Conservation (phyloP, 805 yeast genomes). For the Allodekkera sacchari region DNA sequence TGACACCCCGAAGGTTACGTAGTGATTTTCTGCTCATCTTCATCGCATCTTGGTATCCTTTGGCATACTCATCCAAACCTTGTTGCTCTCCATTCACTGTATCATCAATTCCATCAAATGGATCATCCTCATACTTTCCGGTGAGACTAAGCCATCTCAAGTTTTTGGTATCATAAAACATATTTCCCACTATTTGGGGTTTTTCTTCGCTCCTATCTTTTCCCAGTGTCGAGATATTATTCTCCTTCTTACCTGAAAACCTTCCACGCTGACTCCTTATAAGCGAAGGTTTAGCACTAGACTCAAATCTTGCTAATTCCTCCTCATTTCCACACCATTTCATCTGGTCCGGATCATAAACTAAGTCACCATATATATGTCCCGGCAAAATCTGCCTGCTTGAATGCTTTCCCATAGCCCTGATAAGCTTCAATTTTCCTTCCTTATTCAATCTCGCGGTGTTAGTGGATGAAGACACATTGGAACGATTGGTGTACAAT, state of each 20-base stretch:
- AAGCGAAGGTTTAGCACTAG: slow-evolving; percentile 29
- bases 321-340: slow-evolving; percentile 63
- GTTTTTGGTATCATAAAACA: slow-evolving; percentile 52
- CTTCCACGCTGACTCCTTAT: slow-evolving; percentile 12
- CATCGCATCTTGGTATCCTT: too few species aligned
- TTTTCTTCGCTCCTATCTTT: background rate
- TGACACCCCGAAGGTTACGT: too few species aligned
- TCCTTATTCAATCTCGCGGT: slow-evolving; percentile 20
- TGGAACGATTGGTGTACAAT: background rate
- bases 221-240: background rate
- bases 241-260: background rate
- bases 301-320: slow-evolving; percentile 45
- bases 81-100: slow-evolving; percentile 12
- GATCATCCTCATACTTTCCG: slow-evolving; percentile 33
- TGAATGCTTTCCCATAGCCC: slow-evolving; percentile 19
- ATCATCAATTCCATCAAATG: slow-evolving; percentile 46
- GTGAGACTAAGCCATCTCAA: slow-evolving; percentile 50
- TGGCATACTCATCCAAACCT: too few species aligned
- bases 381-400: slow-evolving; percentile 21
- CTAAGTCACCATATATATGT: slow-evolving; percentile 35
- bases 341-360: slow-evolving; percentile 40
- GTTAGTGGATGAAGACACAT: slow-evolving; percentile 7
- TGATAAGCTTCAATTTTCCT: slow-evolving; percentile 23
- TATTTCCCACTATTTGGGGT: slow-evolving; percentile 39
- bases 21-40: too few species aligned